Conservation (phyloP, 2,329 filamentous ascomycete species). For the Microdochium bolleyi region DNA sequence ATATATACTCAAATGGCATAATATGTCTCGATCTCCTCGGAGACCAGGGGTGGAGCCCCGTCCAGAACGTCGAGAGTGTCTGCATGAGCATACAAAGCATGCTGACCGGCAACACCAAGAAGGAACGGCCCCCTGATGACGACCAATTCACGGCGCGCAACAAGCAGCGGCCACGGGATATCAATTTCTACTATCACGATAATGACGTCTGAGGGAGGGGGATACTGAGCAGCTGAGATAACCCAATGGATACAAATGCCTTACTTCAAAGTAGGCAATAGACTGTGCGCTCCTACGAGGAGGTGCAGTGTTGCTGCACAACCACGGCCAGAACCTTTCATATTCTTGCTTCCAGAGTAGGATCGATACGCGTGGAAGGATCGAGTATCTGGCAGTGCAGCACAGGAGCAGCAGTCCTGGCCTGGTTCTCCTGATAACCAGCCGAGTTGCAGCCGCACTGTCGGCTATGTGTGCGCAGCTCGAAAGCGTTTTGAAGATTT, state of each 20-base stretch:
- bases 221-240: no score
- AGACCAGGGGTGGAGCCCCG: constrained; percentile 84
- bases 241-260: constrained; percentile 4
- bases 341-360: no score
- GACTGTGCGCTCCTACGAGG: no score
- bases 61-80: constrained; percentile 93
- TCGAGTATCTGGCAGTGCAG: no score
- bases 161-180: constrained; percentile 72
- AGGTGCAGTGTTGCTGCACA: no score
- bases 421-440: no score
- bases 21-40: constrained; percentile 94
- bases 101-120: constrained; percentile 89
- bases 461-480: no score
- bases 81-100: constrained; percentile 98
- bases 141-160: constrained; percentile 82
- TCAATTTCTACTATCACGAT: constrained; percentile 92
- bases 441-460: no score
- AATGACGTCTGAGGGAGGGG: constrained; percentile 52
- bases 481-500: no score
- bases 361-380: no score
- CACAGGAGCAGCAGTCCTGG: no score
- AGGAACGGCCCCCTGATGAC: constrained; percentile 84
- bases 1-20: constrained; percentile 97
- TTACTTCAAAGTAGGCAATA: neutral
- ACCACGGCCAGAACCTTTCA: no score